Base-by-base conservation (phyloP, 2,329 filamentous ascomycete species). In the Colletotrichum lentis region DNA sequence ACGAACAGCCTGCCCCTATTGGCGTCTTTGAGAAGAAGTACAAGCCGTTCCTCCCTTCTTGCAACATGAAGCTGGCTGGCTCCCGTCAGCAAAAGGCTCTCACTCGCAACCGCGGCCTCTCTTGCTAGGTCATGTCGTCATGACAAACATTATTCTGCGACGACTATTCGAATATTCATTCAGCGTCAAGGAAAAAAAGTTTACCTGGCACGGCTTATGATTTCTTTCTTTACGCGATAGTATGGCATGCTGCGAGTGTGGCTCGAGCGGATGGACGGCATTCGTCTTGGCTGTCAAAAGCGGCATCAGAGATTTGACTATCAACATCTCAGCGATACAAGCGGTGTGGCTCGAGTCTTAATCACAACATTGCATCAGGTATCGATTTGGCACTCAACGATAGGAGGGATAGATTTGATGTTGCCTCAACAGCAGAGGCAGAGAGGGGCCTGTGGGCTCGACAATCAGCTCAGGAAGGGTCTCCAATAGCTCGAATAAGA, bases 1-100 rank as follows among this genome's bases (percentile, higher is more conserved):
- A 55, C 22, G 63, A 57, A 10, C 44, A 53, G 35, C 44, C 31
- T 52, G 41, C 47, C 10, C 44, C 63, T 8, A 52, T 46, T 10
- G 31, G 63, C n/a, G 57, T 69, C 46, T 62, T 57, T 2, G 67
- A 69, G n/a, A 69, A 69, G 35, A 66, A 67, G 62, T 67, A 69
- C 24, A 66, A 66, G 46, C 67, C 67, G 10, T 69, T 57, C 41
- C 35, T 67, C 12, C 18, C 50, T 5, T 39, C 57, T 11, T 22
- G 44, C 22, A 62, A 67, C 3, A 47, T 69, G 64, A 67, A 67
- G 16, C 54, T 69, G 20, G 39, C 50, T 10, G 65, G 65, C 3
- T 37, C 52, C n/a, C 67, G 63, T 37, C 67, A 69, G 57, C 60
- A 62, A 39, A 58, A 62, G 39, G 63, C 64, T 16, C 62, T 69